These are phyloP conservation scores for Auricularia sp. DNA, from an alignment of 768 basidiomycete species.

Conservation along the genomic window DNA sequence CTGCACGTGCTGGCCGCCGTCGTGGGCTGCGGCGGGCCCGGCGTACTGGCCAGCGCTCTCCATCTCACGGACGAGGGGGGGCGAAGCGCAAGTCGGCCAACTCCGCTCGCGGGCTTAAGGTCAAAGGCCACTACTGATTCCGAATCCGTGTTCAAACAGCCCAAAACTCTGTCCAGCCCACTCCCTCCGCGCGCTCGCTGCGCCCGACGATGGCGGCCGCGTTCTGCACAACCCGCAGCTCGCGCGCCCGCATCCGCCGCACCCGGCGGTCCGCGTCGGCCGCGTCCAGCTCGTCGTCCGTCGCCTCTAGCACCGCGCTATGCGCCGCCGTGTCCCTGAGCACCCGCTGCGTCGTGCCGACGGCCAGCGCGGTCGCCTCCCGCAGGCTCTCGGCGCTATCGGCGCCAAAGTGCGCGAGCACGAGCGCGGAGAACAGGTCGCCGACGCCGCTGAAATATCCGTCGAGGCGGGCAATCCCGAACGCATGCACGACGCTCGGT, in stretches of 20 bases:
- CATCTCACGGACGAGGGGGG: too few relatives aligned
- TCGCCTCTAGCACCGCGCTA: conserved; percentile 43
- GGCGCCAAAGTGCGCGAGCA: conserved; percentile 61
- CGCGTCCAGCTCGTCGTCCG: conserved; percentile 71
- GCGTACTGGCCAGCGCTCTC: too few relatives aligned
- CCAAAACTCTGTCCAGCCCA: background rate
- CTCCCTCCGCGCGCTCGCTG: background rate
- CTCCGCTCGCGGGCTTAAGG: too few relatives aligned
- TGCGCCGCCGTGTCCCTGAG: conserved; percentile 50
- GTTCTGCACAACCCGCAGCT: conserved; percentile 74
- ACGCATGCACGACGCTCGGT: conserved; percentile 42
- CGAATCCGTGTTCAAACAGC: background rate
- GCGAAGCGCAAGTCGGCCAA: too few relatives aligned
- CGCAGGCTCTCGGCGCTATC: conserved; percentile 36
- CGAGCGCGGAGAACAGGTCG: conserved; percentile 89
- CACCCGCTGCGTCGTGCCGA: conserved; percentile 68
- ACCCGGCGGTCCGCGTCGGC: conserved; percentile 54
- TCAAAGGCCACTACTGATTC: background rate
- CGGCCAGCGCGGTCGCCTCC: conserved; percentile 53
- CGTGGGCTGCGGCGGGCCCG: background rate
- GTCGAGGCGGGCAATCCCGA: conserved; percentile 64
- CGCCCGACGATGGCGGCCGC: conserved; percentile 44
- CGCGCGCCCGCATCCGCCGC: conserved; percentile 72
- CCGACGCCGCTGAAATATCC: conserved; percentile 97
- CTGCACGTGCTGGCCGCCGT: background rate